phyloP scores from a whole-genome alignment of 306 rosid genomes.

The Lotus japonicus region DNA sequence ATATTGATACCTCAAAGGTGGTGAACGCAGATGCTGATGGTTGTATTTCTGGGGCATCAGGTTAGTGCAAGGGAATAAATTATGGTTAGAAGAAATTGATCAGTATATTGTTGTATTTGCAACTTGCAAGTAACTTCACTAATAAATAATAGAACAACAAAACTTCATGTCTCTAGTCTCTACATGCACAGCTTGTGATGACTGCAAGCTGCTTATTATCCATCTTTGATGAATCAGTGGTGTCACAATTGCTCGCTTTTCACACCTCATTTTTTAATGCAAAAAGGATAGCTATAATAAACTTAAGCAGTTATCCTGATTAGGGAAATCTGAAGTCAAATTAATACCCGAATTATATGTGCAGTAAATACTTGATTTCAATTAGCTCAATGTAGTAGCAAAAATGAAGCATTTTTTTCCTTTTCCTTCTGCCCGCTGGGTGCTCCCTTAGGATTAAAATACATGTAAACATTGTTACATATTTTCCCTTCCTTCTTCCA shows the following conservation, averaged over 20 bases:
- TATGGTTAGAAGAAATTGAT: neutral
- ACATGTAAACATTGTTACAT: neutral
- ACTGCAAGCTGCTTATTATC: conserved; percentile 18
- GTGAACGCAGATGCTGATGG: conserved; percentile 79
- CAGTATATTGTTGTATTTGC: neutral
- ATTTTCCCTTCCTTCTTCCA: conserved; percentile 5
- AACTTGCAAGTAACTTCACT: neutral
- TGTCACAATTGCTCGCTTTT: conserved; percentile 6
- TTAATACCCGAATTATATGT: neutral
- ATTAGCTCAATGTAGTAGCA: neutral
- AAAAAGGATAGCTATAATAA: conserved; percentile 11
- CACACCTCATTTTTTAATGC: neutral
- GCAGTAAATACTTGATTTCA: conserved; percentile 12
- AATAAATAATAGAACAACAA: neutral
- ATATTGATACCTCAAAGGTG: conserved; percentile 81
- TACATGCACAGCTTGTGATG: conserved; percentile 4
- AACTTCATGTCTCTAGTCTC: conserved; percentile 7
- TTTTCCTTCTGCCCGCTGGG: neutral
- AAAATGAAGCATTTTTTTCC: neutral
- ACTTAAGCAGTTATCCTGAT: neutral
- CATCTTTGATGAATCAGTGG: conserved; percentile 5
- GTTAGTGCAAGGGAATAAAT: conserved; percentile 36
- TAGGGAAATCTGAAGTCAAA: conserved; percentile 20
- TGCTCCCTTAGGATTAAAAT: neutral
- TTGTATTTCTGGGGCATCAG: conserved; percentile 76